Conservation (phyloP, 352 stramenopile species). For the Phytophthora tentaculata region DNA sequence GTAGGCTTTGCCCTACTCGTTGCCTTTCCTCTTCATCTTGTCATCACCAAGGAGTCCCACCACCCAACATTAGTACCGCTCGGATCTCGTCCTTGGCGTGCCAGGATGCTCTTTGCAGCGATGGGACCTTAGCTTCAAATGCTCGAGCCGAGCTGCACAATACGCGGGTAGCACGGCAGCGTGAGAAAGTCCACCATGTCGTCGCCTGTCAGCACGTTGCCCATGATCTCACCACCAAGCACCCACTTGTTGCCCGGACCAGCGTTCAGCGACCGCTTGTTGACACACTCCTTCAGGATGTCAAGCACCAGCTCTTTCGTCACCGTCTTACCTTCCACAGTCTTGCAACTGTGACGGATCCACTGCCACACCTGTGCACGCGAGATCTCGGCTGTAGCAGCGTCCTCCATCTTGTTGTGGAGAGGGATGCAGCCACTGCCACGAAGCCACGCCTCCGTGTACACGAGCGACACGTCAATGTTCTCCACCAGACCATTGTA, state of each 20-base stretch:
- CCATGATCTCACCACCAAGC: slow-evolving; percentile 66
- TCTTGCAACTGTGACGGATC: slow-evolving; percentile 77
- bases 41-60: slow-evolving; percentile 39
- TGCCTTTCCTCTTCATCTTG: slow-evolving; percentile 11
- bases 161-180: slow-evolving; percentile 83
- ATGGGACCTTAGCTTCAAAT: slow-evolving; percentile 67
- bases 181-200: slow-evolving; percentile 87
- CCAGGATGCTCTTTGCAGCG: slow-evolving; percentile 34
- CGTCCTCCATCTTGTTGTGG: slow-evolving; percentile 96
- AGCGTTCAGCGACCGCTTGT: slow-evolving; percentile 56
- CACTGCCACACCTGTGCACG: slow-evolving; percentile 95
- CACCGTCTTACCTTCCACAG: slow-evolving; percentile 66
- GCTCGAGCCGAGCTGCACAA: slow-evolving; percentile 71
- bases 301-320: slow-evolving; percentile 71
- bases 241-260: slow-evolving; percentile 65
- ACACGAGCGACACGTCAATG: slow-evolving; percentile 93
- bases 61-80: slow-evolving; percentile 36
- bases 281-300: slow-evolving; percentile 72
- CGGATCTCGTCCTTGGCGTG: slow-evolving; percentile 34
- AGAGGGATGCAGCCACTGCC: slow-evolving; percentile 94
- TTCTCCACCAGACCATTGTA: slow-evolving; percentile 88
- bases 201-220: slow-evolving; percentile 75
- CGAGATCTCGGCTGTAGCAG: slow-evolving; percentile 94
- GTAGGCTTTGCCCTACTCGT: not conserved
- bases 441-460: slow-evolving; percentile 95